Conservation (phyloP, 2,329 filamentous ascomycete species). For the Ceratocystis cubensis region DNA sequence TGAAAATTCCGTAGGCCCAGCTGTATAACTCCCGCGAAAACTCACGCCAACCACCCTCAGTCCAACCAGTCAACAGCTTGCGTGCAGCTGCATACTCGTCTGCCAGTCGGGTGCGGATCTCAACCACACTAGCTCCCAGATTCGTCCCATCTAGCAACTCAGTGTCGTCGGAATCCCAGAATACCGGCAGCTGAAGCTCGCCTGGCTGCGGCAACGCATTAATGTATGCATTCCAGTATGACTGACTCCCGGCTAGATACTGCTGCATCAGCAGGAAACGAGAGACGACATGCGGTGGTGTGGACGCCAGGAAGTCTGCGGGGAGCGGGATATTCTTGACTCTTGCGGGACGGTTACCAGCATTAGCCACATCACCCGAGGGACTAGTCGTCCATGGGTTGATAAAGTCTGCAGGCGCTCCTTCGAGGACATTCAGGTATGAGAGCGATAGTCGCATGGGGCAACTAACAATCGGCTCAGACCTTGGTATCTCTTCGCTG, state of each 20-base stretch:
- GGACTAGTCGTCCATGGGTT: conserved; percentile 17
- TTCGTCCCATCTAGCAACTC: conserved; percentile 44
- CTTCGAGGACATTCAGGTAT: conserved; percentile 41
- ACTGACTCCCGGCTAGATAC: conserved; percentile 43
- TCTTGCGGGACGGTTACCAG: conserved; percentile 14
- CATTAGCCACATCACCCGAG: background rate
- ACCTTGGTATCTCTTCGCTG: conserved; percentile 27
- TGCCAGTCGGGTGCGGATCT: conserved; percentile 37
- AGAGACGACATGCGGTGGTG: conserved; percentile 47
- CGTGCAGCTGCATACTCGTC: conserved; percentile 32
- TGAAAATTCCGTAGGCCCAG: conserved; percentile 54
- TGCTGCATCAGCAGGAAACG: conserved; percentile 60
- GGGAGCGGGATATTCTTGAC: conserved; percentile 32
- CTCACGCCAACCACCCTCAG: conserved; percentile 26
- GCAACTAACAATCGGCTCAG: conserved; percentile 39
- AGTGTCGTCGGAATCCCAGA: conserved; percentile 50
- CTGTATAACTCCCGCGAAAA: conserved; percentile 43
- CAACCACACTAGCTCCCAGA: conserved; percentile 36
- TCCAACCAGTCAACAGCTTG: conserved; percentile 30
- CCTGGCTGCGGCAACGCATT: conserved; percentile 50
- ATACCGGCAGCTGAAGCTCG: conserved; percentile 44
- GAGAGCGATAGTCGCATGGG: conserved; percentile 44
- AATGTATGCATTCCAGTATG: conserved; percentile 60
- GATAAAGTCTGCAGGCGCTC: conserved; percentile 23
- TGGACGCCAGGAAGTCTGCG: conserved; percentile 35